Evolutionary conservation across 2,329 filamentous ascomycete species (phyloP), one percentile per base, ranked within the genome.

Genomic region (Penicillium sp.): DNA sequence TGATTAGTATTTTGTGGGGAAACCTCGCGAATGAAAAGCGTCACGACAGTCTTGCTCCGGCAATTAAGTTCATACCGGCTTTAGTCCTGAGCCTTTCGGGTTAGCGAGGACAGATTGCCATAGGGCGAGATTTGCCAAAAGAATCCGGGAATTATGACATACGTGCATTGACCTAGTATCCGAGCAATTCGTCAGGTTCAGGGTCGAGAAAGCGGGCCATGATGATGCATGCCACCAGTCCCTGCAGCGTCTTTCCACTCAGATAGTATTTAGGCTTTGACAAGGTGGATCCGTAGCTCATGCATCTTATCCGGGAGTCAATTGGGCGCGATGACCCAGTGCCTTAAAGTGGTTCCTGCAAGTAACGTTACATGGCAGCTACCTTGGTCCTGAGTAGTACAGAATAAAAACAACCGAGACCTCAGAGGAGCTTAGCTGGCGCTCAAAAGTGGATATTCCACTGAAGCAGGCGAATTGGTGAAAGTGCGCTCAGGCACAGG

Each of bases 21-120:
- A 66, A 65, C 61, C 55, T 60, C 58, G 46, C 63, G 56, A 66
- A 64, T 66, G 43, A 58, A 22, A 59, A 33, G 19, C 45, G 21
- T 37, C 35, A 33, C 45, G 43, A 43, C 45, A 55, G 45, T 49
- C 31, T 26, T 51, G 21, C 49, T 33, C 45, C 39, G 26, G 49
- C 55, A 52, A 51, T 44, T 57, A 50, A 49, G 49, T 49, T 50
- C 49, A 56, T 47, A 52, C 54, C 42, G 42, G 19, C 19, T 27
- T 39, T 37, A 13, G 21, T 16, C 11, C 31, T 16, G 6, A 48
- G 19, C 22, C 22, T 22, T 42, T 42, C 6, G 22, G 39, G 19
- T 22, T 47, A 29, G n/a, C 19, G 7, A 11, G 10, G 16, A 6
- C 26, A 10, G 7, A 31, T n/a, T 21, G 10, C n/a, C 16, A 3